phyloP scores from a whole-genome alignment of 805 yeast genomes.

The Yarrowia alimentaria region DNA sequence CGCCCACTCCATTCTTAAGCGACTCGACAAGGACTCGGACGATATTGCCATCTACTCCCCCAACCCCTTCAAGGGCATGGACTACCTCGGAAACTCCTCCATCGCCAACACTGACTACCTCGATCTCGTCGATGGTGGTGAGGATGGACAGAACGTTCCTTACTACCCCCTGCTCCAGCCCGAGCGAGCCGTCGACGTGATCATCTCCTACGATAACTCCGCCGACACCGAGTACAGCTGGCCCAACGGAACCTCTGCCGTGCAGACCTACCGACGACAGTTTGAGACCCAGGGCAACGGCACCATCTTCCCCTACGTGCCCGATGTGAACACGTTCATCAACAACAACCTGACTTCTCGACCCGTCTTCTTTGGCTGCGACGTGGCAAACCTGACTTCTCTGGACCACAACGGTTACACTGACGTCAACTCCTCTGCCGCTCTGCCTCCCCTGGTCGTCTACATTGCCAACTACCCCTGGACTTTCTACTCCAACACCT shows the following conservation, averaged over 20 bases:
- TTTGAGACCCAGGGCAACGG: constrained; percentile 52
- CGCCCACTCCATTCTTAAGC: constrained; percentile 47
- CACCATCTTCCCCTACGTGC: constrained; percentile 76
- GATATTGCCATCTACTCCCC: constrained; percentile 72
- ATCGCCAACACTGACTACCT: constrained; percentile 46
- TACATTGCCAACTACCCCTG: constrained; percentile 73
- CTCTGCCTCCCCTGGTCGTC: constrained; percentile 69
- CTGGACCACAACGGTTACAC: constrained; percentile 44
- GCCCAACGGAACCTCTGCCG: constrained; percentile 53
- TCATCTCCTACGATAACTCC: constrained; percentile 51
- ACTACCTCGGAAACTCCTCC: constrained; percentile 40
- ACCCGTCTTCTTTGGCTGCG: constrained; percentile 85
- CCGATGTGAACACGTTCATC: constrained; percentile 61
- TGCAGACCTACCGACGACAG: constrained; percentile 58
- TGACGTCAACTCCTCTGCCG: constrained; percentile 29
- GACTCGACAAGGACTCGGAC: constrained; percentile 49
- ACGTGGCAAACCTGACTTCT: constrained; percentile 58
- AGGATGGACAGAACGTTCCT: constrained; percentile 65
- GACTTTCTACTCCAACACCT: constrained; percentile 64
- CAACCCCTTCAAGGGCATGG: constrained; percentile 61
- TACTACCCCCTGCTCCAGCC: constrained; percentile 60
- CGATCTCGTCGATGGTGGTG: constrained; percentile 70
- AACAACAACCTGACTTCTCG: constrained; percentile 58
- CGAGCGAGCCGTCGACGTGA: constrained; percentile 58
- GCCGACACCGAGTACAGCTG: constrained; percentile 41